Conservation (phyloP, 139 green algal species). For the Closterium sp. region DNA sequence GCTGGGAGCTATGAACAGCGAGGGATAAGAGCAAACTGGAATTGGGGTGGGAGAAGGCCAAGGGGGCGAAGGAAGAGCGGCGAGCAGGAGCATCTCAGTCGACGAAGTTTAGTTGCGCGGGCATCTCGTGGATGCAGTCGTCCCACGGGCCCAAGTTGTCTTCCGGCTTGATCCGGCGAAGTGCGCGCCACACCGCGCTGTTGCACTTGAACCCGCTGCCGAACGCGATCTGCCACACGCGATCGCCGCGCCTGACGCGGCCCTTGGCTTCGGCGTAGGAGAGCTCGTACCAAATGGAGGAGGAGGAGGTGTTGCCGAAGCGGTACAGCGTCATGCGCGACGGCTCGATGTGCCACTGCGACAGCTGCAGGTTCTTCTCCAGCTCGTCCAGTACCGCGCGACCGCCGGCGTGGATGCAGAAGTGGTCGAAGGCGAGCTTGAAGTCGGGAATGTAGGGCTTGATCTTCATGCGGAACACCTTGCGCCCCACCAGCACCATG, state of each 20-base stretch:
- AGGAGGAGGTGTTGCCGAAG: slow-evolving; percentile 58
- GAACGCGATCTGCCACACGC: slow-evolving; percentile 62
- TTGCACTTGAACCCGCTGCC: slow-evolving; percentile 62
- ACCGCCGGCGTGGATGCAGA: slow-evolving; percentile 98
- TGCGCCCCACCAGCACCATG: slow-evolving; percentile 80
- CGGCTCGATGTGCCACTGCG: slow-evolving; percentile 65
- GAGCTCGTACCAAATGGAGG: slow-evolving; percentile 67
- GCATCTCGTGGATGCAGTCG: slow-evolving; percentile 41
- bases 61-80: not conserved
- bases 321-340: slow-evolving; percentile 55
- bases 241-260: slow-evolving; percentile 44
- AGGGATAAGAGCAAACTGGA: not conserved
- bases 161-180: slow-evolving; percentile 47
- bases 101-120: slow-evolving; percentile 4
- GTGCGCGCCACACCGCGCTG: slow-evolving; percentile 54
- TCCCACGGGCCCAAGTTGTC: slow-evolving; percentile 11
- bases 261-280: slow-evolving; percentile 52
- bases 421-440: slow-evolving; percentile 95
- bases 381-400: slow-evolving; percentile 93
- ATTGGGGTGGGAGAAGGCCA: not conserved
- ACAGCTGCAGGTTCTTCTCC: slow-evolving; percentile 89
- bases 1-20: not conserved
- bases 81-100: not conserved
- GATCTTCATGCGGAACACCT: slow-evolving; percentile 61
- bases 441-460: slow-evolving; percentile 96